Evolutionary conservation across 148 eudicot genomes (phyloP).

Genomic region (Selenicereus undatus): DNA sequence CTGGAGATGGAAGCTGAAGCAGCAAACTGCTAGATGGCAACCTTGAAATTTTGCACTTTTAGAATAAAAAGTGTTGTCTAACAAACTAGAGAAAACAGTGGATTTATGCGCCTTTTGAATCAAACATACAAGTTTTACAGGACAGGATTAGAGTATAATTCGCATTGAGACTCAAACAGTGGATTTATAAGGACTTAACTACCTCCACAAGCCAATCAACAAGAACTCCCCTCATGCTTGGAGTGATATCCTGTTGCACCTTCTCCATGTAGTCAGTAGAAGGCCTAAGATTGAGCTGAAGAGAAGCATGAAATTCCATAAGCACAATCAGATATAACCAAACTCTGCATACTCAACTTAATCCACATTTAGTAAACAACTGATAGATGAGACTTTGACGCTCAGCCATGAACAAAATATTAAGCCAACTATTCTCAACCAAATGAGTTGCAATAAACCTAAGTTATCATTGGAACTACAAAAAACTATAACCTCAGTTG

Average conservation of each 20-base stretch:
- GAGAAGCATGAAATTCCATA: conserved; percentile 19
- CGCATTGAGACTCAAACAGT: not conserved
- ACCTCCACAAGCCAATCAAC: conserved; percentile 99
- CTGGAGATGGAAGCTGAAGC: not conserved
- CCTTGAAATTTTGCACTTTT: not conserved
- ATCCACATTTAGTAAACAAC: not conserved
- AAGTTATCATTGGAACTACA: no score
- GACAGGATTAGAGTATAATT: not conserved
- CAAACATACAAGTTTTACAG: not conserved
- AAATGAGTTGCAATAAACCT: not conserved
- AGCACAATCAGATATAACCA: not conserved
- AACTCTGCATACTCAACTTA: conserved; percentile 1
- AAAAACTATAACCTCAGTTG: not conserved
- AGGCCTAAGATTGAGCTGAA: conserved; percentile 67
- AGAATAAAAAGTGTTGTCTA: not conserved
- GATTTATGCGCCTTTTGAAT: not conserved
- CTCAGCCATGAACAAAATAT: not conserved
- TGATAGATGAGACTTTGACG: no score
- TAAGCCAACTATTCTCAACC: not conserved
- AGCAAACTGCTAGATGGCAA: not conserved
- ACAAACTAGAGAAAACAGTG: not conserved
- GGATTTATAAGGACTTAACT: conserved; percentile 19
- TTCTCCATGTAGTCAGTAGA: conserved; percentile 62
- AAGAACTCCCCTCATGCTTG: conserved; percentile 72
- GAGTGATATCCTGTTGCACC: conserved; percentile 64